These are phyloP conservation scores for Cadophora sp. DNA, from an alignment of 2,329 filamentous ascomycete species.

Conservation along the genomic window DNA sequence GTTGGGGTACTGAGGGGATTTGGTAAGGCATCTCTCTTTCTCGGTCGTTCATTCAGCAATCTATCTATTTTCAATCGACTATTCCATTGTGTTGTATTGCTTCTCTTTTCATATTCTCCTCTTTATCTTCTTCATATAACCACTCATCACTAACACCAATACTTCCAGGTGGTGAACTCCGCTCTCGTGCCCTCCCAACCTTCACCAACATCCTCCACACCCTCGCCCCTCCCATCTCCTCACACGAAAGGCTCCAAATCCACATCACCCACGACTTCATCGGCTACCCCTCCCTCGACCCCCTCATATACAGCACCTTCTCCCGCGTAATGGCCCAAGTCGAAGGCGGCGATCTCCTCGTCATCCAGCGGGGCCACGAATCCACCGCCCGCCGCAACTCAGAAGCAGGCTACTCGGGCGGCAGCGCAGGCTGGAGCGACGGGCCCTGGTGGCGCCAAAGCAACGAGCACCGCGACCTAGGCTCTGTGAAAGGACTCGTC, in stretches of 20 bases:
- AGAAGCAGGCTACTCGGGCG: constrained; percentile 62
- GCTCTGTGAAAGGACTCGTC: constrained; percentile 77
- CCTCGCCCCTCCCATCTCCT: constrained; percentile 93
- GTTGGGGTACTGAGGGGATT: constrained; percentile 78
- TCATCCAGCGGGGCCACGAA: constrained; percentile 92
- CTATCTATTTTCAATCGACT: not conserved
- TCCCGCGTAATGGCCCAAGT: constrained; percentile 98
- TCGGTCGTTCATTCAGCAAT: not conserved
- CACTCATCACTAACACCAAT: constrained; percentile 26
- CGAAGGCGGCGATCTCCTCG: constrained; percentile 92
- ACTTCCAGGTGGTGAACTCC: constrained; percentile 86
- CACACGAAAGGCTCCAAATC: constrained; percentile 95
- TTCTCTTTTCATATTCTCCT: not conserved
- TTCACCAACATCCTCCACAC: constrained; percentile 96
- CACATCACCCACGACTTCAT: constrained; percentile 97
- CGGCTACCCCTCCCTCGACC: constrained; percentile 93
- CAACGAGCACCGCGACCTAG: constrained; percentile 75
- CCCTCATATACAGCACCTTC: constrained; percentile 90
- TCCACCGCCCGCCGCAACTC: constrained; percentile 72
- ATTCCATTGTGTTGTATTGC: not conserved
- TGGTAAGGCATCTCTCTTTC: constrained; percentile 57
- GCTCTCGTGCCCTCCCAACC: constrained; percentile 86
- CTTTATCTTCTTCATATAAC: not conserved
- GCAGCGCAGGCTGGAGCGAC: constrained; percentile 80
- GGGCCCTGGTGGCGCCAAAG: constrained; percentile 94